Evolutionary conservation across 2,329 filamentous ascomycete species (phyloP).

Genomic region (Amesomyces nigricolor): DNA sequence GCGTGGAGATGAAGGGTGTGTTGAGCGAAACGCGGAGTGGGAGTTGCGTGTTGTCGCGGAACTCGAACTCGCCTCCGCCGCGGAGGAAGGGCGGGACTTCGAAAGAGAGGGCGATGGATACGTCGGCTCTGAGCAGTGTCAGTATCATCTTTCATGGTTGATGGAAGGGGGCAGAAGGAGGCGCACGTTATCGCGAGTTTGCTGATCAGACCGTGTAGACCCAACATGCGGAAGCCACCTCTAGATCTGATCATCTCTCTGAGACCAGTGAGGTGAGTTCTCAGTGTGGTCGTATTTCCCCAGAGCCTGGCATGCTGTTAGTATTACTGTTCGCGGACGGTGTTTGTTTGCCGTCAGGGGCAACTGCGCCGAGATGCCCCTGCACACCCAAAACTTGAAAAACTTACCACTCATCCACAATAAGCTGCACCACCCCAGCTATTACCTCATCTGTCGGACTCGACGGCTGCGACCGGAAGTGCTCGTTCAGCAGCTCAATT

Average conservation of each 20-base stretch:
- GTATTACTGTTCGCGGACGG: too few species aligned
- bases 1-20: constrained; percentile 41
- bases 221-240: constrained; percentile 42
- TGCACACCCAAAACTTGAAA: not conserved
- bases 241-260: constrained; percentile 43
- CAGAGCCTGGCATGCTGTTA: constrained; percentile 29
- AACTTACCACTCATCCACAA: constrained; percentile 47
- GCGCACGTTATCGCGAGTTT: constrained; percentile 46
- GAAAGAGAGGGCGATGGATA: constrained; percentile 44
- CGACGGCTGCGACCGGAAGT: constrained; percentile 34
- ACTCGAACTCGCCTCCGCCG: constrained; percentile 38
- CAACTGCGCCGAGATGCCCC: too few species aligned
- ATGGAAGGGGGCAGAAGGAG: not conserved
- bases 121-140: constrained; percentile 36
- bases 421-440: constrained; percentile 44
- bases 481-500: constrained; percentile 43
- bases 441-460: constrained; percentile 41
- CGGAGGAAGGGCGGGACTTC: constrained; percentile 41
- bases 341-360: too few species aligned
- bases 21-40: constrained; percentile 42
- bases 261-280: constrained; percentile 43
- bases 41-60: constrained; percentile 34
- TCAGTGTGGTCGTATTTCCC: constrained; percentile 41
- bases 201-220: constrained; percentile 42
- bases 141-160: not conserved